Base-by-base conservation (phyloP, 352 stramenopile species). In the Phytophthora pluvialis region DNA sequence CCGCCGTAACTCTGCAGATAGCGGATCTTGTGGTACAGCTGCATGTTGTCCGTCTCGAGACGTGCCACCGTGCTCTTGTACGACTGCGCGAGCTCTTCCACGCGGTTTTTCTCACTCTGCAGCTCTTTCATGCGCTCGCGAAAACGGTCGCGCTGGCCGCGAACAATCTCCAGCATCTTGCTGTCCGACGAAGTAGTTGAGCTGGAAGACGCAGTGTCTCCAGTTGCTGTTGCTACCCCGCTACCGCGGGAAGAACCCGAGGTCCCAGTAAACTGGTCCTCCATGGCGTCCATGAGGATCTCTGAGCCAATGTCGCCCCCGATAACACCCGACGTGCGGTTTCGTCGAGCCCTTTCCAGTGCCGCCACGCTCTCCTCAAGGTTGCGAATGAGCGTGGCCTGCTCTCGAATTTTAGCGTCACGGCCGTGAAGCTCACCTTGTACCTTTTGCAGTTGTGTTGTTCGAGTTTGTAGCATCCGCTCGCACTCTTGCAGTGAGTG, bases 21-120 rank as follows among this genome's bases (percentile, higher is more conserved):
- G 4, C 88, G 81, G 50, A 97, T 91, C 72, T 97, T 97, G 65
- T 97, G 82, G 60, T 96, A 97, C 12, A 97, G 70, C 61, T 95
- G 83, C 77, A 97, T 91, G 75, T 97, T 97, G 73, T 97, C 91
- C 0, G 77, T 80, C 70, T 97, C 88, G 29, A 97, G 76, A 29
- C 83, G 86, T 3, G 83, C 55, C 16, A 88, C 83, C 26, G 84
- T 87, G 52, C 60, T 81, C 58, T 89, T 86, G 56, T 81, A 88
- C 47, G 75, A 80, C 16, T 76, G 75, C 28, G 72, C 83, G n/a
- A 88, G 74, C 65, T 93, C 78, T 51, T 91, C 81, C 1, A 89
- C 67, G 12, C 83, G 83, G 35, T 77, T 93, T 36, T 91, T 91
- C 29, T 93, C 80, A 26, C 60, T 65, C 54, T 94, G 80, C 13